Conservation (phyloP, 2,329 filamentous ascomycete species). For the Pseudocercospora ulei region DNA sequence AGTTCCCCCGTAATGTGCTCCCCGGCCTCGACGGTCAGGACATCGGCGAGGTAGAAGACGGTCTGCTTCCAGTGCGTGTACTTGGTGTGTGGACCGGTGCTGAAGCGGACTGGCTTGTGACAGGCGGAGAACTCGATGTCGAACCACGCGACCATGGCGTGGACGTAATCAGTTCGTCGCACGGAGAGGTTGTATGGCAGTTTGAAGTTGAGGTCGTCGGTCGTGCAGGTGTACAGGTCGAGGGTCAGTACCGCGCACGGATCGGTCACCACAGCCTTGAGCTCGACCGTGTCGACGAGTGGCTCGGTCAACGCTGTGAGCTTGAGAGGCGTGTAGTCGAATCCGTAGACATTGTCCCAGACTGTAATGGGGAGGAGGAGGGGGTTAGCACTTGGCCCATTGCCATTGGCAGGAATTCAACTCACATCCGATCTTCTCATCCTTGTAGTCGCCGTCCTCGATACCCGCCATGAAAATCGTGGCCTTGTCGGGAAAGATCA, state of each 20-base stretch:
- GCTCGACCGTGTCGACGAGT: conserved; percentile 91
- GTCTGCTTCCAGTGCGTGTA: conserved; percentile 99
- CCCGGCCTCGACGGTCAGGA: conserved; percentile 79
- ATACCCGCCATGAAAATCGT: conserved; percentile 95
- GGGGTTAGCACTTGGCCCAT: no score
- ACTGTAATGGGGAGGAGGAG: no score
- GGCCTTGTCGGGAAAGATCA: conserved; percentile 98
- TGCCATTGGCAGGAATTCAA: conserved; percentile 27
- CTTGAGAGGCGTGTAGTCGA: conserved; percentile 92
- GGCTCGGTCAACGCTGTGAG: conserved; percentile 87
- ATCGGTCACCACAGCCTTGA: conserved; percentile 94
- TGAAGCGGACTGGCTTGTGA: conserved; percentile 96
- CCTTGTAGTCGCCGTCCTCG: conserved; percentile 98
- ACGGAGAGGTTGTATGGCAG: conserved; percentile 65
- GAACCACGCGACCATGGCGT: conserved; percentile 96
- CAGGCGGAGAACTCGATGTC: conserved; percentile 97
- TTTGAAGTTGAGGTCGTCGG: conserved; percentile 73
- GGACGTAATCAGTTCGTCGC: conserved; percentile 86
- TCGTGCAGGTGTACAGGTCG: conserved; percentile 87
- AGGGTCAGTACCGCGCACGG: conserved; percentile 74
- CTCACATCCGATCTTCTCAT: conserved; percentile 98
- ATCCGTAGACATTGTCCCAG: conserved; percentile 99
- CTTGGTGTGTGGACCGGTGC: conserved; percentile 93
- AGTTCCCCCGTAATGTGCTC: conserved; percentile 68
- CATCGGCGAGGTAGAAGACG: conserved; percentile 92